Evolutionary conservation across 2,329 filamentous ascomycete species (phyloP).

Genomic region (Aspergillus ustus): DNA sequence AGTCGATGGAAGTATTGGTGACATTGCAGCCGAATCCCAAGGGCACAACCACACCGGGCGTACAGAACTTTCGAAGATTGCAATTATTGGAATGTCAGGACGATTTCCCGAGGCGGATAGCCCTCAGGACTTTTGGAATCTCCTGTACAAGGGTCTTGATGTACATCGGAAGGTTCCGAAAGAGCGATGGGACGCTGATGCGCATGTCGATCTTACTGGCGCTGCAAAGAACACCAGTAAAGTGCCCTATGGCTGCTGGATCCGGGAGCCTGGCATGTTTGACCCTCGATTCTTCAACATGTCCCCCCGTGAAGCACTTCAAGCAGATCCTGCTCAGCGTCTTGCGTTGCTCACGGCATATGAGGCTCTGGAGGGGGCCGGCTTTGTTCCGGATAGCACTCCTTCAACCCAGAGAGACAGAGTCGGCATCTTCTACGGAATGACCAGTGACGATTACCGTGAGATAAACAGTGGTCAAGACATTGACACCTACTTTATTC

Average conservation of each 20-base stretch:
- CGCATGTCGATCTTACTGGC: slow-evolving; percentile 72
- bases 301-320: slow-evolving; percentile 78
- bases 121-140: slow-evolving; percentile 74
- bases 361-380: slow-evolving; percentile 80
- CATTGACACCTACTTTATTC: slow-evolving; percentile 72
- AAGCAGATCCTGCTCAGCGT: slow-evolving; percentile 82
- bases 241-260: slow-evolving; percentile 76
- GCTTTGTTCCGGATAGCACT: slow-evolving; percentile 74
- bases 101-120: slow-evolving; percentile 75
- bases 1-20: slow-evolving; percentile 32
- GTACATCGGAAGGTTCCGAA: slow-evolving; percentile 65
- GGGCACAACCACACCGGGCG: slow-evolving; percentile 34
- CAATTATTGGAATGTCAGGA: slow-evolving; percentile 82
- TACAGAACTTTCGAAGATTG: slow-evolving; percentile 66
- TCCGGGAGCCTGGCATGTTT: slow-evolving; percentile 76
- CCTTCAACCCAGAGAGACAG: slow-evolving; percentile 67
- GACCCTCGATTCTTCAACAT: slow-evolving; percentile 88
- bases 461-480: slow-evolving; percentile 76
- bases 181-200: slow-evolving; percentile 74
- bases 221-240: slow-evolving; percentile 77
- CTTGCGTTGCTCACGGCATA: slow-evolving; percentile 78
- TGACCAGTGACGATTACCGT: slow-evolving; percentile 77
- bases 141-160: slow-evolving; percentile 74
- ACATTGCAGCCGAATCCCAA: slow-evolving; percentile 28
- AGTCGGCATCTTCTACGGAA: slow-evolving; percentile 76